Conservation (phyloP, 2,329 filamentous ascomycete genomes). For the Orbilia javanica region DNA sequence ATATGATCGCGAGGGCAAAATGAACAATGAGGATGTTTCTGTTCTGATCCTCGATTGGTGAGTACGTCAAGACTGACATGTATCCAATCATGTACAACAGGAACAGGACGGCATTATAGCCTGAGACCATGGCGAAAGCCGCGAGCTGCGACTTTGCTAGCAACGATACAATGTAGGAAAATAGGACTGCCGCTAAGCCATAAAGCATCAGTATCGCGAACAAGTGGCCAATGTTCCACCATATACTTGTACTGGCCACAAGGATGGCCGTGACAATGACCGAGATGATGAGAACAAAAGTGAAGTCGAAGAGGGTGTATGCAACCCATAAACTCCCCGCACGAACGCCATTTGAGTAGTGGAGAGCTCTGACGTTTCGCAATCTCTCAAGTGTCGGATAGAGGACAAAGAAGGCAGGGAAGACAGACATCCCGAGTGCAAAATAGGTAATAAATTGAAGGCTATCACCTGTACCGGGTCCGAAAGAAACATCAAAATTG, state of each 20-base stretch:
- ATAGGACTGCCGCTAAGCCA: constrained; percentile 79
- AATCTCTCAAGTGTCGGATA: constrained; percentile 89
- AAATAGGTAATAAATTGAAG: constrained; percentile 86
- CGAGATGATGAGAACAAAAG: constrained; percentile 72
- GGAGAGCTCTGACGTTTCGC: constrained; percentile 81
- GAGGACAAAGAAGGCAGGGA: constrained; percentile 86
- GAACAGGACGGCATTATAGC: constrained; percentile 79
- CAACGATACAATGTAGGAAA: constrained; percentile 85
- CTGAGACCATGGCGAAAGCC: constrained; percentile 85
- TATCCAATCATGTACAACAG: constrained; percentile 79
- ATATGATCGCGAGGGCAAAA: constrained; percentile 79
- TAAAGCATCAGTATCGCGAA: constrained; percentile 86
- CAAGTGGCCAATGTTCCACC: constrained; percentile 84
- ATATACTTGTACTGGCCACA: constrained; percentile 73
- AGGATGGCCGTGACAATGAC: constrained; percentile 73
- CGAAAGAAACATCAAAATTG: constrained; percentile 80
- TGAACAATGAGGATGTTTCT: constrained; percentile 76
- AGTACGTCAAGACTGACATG: constrained; percentile 79
- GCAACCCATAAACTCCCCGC: constrained; percentile 86
- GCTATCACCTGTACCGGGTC: constrained; percentile 75
- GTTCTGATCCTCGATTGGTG: constrained; percentile 78
- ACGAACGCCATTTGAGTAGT: constrained; percentile 92
- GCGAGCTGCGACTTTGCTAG: constrained; percentile 83
- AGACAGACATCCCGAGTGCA: constrained; percentile 80
- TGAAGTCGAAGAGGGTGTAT: constrained; percentile 83